Evolutionary conservation across 2,329 filamentous ascomycete species (phyloP), one percentile per base, ranked within the genome.

Genomic region (Colletotrichum sp.): DNA sequence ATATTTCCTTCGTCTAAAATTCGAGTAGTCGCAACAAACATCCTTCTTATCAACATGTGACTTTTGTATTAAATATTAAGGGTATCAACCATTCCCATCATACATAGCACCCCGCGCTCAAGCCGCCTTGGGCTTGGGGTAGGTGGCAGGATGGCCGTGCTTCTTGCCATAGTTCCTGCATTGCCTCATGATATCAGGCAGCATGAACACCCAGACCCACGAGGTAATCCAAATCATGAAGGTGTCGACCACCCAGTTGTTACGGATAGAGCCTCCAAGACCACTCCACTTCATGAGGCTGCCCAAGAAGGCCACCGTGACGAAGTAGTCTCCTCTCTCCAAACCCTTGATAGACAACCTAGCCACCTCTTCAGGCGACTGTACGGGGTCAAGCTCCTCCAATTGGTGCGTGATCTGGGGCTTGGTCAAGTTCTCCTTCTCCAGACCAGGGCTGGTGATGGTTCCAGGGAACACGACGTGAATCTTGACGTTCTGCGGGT

Each of bases 401-500:
- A 98, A 85, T 68, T 93, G 88, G 78, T 92, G 90, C 4, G 96
- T 98, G 65, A 98, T 89, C 7, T 89, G 91, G 9, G 96, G 96
- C 85, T 98, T 98, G 32, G 90, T 90, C 79, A 87, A 84, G 80
- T 97, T 93, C 86, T 98, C 96, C 21, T 90, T 88, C 75, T 93
- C 93, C 67, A 93, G 90, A 1, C 96, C 96, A 0, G 95, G 93
- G 7, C 91, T 93, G 16, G 92, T 88, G 77, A 99, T 98, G 4
- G 94, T 95, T 69, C 94, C 96, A 0, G 97, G 97, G 80, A 93
- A 94, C 14, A 98, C 91, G 56, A 95, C 90, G 81, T 98, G 95
- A 24, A 98, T 89, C 79, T 94, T 92, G 69, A 98, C 93, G 58
- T 93, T 91, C 69, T 93, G 93, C 59, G 96, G 96, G 87, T 98